Base-by-base conservation (phyloP, 2,329 filamentous ascomycete species). In the Lachnum nothofagi region DNA sequence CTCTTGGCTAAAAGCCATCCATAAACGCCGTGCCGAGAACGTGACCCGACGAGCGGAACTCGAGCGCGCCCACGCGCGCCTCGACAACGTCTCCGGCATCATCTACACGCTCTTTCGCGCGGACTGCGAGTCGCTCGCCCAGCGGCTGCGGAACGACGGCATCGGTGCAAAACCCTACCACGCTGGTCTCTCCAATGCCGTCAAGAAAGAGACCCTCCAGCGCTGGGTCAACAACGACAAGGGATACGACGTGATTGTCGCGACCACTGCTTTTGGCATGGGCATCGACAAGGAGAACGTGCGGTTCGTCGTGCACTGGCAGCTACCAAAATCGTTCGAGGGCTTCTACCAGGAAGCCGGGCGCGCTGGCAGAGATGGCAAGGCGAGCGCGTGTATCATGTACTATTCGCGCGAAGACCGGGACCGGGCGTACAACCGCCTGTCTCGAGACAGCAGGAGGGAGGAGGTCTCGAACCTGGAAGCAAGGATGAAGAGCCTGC, bases 201-300 rank as follows among this genome's bases (percentile, higher is more conserved):
- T 79, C 48, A 90, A 89, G 62, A 83, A 86, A 57, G 79, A 86
- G 50, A 85, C 85, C 1, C 73, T 91, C 3, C 68, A 76, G 14
- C 77, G 78, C 16, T 91, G 87, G 87, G 82, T 90, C 39, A 75
- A 77, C 46, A 86, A 88, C 64, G 78, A 80, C 46, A 75, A 78
- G 22, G 86, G 86, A 1, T 95, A 93, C 69, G 90, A 93, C 65
- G 82, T 97, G 42, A 91, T 97, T 52, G 90, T 96, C 23, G 91
- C 91, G 1, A 97, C 91, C 0, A 97, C 89, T 1, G 91, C 91
- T 0, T 97, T 97, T 62, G 91, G 91, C 2, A 97, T 97, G 91
- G 91, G 91, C 22, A 96, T 97, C 56, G 91, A 97, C 68, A 96
- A 96, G 67, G 83, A 93, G 44, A 86, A 95, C 59, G 91, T 97